Percentiles rank a stretch among this genome's conserved stretches.
Conservation (phyloP, 2,329 filamentous ascomycete genomes). For the Fusarium tupiense region DNA sequence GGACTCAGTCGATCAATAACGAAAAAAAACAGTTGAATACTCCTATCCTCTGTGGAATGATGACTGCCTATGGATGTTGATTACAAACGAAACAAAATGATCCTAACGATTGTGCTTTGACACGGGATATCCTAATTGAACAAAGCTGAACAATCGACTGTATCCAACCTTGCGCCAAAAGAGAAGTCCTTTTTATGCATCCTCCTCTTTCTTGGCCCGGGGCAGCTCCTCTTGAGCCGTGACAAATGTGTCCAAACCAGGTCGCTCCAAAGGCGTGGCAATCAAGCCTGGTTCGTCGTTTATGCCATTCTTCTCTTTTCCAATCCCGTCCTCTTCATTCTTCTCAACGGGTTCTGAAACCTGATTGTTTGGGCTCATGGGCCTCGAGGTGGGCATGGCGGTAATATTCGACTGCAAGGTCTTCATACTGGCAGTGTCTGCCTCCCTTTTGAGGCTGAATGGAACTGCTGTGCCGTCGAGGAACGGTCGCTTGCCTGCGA, state of each 20-base stretch:
- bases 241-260: slow-evolving; percentile 63
- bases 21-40: slow-evolving; percentile 12
- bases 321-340: background rate
- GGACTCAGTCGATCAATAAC: slow-evolving; percentile 24
- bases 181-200: background rate
- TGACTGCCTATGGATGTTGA: slow-evolving; percentile 4
- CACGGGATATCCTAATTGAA: slow-evolving; percentile 26
- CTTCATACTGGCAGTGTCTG: slow-evolving; percentile 75
- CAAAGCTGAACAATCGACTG: slow-evolving; percentile 24
- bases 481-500: slow-evolving; percentile 70
- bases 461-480: slow-evolving; percentile 76
- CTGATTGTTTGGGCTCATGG: slow-evolving; percentile 45
- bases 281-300: slow-evolving; percentile 1
- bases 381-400: slow-evolving; percentile 44
- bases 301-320: slow-evolving; percentile 1
- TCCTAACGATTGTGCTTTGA: slow-evolving; percentile 21
- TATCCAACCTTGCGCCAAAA: slow-evolving; percentile 26
- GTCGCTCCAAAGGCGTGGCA: slow-evolving; percentile 42
- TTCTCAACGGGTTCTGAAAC: background rate
- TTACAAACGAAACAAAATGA: slow-evolving; percentile 19
- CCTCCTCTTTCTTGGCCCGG: slow-evolving; percentile 36
- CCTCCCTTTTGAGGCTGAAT: slow-evolving; percentile 74
- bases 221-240: slow-evolving; percentile 61
- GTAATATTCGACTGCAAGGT: slow-evolving; percentile 63
- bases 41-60: background rate